Percentiles rank a stretch among this genome's conserved stretches.
These are phyloP conservation scores for Leucocoprinus sp. DNA, from an alignment of 768 basidiomycete genomes.

Conservation along the genomic window DNA sequence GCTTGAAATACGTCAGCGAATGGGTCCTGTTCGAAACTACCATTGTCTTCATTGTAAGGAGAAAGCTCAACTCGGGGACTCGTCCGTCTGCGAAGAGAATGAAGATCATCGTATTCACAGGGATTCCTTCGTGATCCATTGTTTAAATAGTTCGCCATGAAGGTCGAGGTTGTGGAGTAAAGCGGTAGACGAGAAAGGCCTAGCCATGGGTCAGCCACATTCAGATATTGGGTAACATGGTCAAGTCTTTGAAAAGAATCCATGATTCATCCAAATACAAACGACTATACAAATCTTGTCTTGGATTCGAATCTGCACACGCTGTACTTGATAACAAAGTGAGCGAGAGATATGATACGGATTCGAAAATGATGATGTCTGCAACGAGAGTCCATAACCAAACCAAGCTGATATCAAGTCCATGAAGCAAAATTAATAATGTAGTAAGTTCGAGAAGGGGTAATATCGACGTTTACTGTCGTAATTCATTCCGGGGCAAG, in stretches of 20 bases:
- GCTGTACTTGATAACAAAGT: not conserved
- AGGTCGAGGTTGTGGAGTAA: no score
- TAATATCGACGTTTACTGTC: not conserved
- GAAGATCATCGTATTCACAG: not conserved
- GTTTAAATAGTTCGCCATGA: not conserved
- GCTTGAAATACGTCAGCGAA: not conserved
- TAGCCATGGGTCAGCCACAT: not conserved
- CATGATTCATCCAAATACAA: no score
- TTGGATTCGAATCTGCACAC: not conserved
- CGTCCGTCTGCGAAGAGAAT: not conserved
- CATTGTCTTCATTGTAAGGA: not conserved
- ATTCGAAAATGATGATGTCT: no score
- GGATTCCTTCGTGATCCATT: not conserved
- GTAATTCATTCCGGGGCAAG: not conserved
- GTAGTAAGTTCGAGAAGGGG: not conserved
- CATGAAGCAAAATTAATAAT: not conserved
- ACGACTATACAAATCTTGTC: not conserved
- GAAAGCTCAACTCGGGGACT: not conserved
- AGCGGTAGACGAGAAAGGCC: no score
- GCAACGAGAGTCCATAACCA: not conserved
- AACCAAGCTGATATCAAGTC: not conserved
- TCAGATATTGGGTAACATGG: no score
- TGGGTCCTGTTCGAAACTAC: not conserved
- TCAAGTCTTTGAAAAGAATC: no score
- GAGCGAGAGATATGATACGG: slow-evolving; percentile 3